Evolutionary conservation across 129 eudicot species (phyloP), one percentile per base, ranked within the genome.

Genomic region (Tanacetum coccineum): DNA sequence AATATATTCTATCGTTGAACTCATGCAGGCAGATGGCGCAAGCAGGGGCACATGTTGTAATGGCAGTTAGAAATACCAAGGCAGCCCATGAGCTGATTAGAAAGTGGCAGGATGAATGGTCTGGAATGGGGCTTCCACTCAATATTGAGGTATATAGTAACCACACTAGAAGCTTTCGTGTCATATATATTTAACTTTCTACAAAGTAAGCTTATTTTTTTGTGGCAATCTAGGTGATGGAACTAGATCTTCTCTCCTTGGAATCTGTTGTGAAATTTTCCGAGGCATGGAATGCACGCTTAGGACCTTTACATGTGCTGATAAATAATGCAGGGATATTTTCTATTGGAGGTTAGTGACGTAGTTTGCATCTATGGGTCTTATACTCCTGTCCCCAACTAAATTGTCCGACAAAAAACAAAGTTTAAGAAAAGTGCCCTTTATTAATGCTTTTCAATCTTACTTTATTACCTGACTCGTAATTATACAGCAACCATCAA

Each of bases 291-390:
- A 93, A 93, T 88, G 84, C 96, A 67, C 96, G 95, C 39, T 73
- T 76, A 64, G 91, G 81, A 61, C 98, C 96, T 68, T 74, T 88
- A 71, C 86, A 88, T 67, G 98, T 78, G 70, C 86, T 93, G 79
- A 93, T 93, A 47, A 88, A 93, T 49, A 93, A 93, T 32, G 98
- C 98, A 0, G 98, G 98, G 60, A 93, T 93, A 60, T 93, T 88
- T 84, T 82, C 95, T 21, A 86, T 93, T 40, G 96, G 98, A 74
- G 98, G 98, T 88, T 60, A 64, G 91, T 76, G 50, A 59, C 49
- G 9, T 70, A 17, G 44, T 60, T 22, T 22, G 25, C 25, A n/a
- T n/a, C n/a, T n/a, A n/a, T n/a, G n/a, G n/a, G n/a, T n/a, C n/a
- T n/a, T n/a, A n/a, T n/a, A n/a, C n/a, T n/a, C n/a, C n/a, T n/a